A percentile compares a stretch with the other conserved stretches of the same genome.
phyloP scores from a whole-genome alignment of 2,329 filamentous ascomycete species.

The Ophiostoma novo-ulmi region DNA sequence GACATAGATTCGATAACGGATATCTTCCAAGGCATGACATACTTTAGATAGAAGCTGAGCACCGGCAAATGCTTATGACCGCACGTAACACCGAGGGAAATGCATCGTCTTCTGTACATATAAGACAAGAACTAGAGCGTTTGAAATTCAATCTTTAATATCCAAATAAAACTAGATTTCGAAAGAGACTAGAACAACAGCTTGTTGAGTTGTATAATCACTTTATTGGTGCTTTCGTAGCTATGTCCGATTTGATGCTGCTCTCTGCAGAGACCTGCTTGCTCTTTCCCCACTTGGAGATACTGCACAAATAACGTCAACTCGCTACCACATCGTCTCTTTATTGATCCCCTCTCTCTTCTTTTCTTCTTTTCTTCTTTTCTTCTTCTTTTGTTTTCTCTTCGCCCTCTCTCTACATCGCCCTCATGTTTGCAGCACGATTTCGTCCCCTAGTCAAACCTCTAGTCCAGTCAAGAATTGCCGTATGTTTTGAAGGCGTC shows the following conservation, averaged over 20 bases:
- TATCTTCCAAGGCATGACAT: neutral
- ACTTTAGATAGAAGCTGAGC: neutral
- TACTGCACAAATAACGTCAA: constrained; percentile 7
- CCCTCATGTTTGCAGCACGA: constrained; percentile 16
- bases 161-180: neutral
- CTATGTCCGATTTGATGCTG: neutral
- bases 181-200: neutral
- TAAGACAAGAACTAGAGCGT: neutral
- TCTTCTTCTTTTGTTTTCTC: neutral
- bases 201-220: neutral
- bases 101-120: neutral
- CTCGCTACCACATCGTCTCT: constrained; percentile 1
- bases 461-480: neutral
- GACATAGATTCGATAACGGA: neutral
- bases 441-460: constrained; percentile 10
- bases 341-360: neutral
- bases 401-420: neutral
- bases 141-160: neutral
- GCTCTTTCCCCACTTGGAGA: constrained; percentile 13
- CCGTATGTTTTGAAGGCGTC: neutral
- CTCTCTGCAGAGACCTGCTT: neutral
- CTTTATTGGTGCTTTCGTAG: neutral
- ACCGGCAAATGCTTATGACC: neutral
- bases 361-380: neutral
- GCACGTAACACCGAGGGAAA: neutral